Evolutionary conservation across 768 basidiomycete species (phyloP).

Genomic region (Psilocybe cyanescens): DNA sequence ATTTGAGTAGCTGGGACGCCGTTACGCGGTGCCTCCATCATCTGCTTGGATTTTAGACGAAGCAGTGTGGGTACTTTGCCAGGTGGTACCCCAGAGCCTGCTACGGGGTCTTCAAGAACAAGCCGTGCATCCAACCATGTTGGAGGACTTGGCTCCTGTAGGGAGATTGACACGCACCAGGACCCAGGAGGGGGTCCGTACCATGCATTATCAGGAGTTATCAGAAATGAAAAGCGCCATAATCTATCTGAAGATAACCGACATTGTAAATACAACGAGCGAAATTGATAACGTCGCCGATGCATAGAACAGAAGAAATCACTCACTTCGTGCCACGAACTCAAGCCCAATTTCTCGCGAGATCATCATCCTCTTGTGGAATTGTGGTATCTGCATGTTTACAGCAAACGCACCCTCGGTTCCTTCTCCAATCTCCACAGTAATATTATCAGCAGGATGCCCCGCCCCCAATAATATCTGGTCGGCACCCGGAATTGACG

Average conservation of each 20-base stretch:
- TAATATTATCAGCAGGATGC: constrained; percentile 51
- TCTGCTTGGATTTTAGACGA: constrained; percentile 36
- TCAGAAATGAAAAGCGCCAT: constrained; percentile 52
- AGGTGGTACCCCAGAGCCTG: background rate
- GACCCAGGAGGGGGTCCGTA: constrained; percentile 36
- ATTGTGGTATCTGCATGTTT: constrained; percentile 53
- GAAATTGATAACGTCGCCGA: background rate
- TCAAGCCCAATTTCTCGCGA: constrained; percentile 57
- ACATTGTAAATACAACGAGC: background rate
- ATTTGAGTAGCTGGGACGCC: constrained; percentile 20
- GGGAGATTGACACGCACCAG: constrained; percentile 53
- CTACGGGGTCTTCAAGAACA: constrained; percentile 22
- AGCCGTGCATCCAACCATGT: constrained; percentile 60
- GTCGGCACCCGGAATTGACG: constrained; percentile 55
- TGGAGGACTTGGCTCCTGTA: constrained; percentile 61
- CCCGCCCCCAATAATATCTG: constrained; percentile 47
- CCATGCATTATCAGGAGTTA: constrained; percentile 22
- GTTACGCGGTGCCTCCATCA: constrained; percentile 32
- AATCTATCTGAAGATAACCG: constrained; percentile 45
- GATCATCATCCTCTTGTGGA: constrained; percentile 72
- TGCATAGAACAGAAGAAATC: background rate
- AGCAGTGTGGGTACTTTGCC: constrained; percentile 35
- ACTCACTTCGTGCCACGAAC: constrained; percentile 61
- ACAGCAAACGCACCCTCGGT: constrained; percentile 60
- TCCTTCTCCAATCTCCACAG: constrained; percentile 50